Evolutionary conservation across 352 stramenopile genomes (phyloP), one percentile per base, ranked within the genome.

Genomic region (Phytophthora melonis): DNA sequence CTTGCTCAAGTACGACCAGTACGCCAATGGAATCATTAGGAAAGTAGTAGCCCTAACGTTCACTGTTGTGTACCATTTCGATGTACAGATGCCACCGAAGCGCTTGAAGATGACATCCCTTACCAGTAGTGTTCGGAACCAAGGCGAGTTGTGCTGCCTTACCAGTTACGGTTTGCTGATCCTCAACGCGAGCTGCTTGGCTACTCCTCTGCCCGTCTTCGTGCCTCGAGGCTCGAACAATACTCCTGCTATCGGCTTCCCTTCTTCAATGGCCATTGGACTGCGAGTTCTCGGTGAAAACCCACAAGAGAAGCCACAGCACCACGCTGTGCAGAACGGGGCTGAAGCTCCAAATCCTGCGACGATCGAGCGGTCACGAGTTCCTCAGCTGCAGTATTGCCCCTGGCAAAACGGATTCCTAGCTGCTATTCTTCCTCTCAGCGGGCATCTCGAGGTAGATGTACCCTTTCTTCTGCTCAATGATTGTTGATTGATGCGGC

Each of bases 161-260:
- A 92, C 84, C 2, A 91, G 66, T 7, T 88, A 88, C 50, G 83
- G 84, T 0, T 66, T 93, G 1, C 72, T 92, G 1, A 49, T 91
- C 1, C 54, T 93, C 32, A 71, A 52, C 10, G 70, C 75, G 2
- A 82, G 58, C 10, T 86, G 74, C 49, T 64, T 91, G 13, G 69
- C 85, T 27, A 72, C 63, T 21, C 68, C 74, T 3, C 59, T 16
- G 0, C 72, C 87, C 0, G 43, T 82, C 0, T 80, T 89, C 54
- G 85, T 93, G 25, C 32, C 68, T 13, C 70, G 83, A 30, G 82
- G 77, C 0, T 32, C 49, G 14, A 75, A 77, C 2, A 91, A 82
- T 45, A 70, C 74, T 18, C 81, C 84, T n/a, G 66, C 87, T 13
- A 77, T 92, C 9, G 72, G 80, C 34, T 83, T 81, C 18, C 84